These are phyloP conservation scores for Daldinia decipiens DNA, from an alignment of 495 filamentous ascomycete genomes.

Conservation along the genomic window DNA sequence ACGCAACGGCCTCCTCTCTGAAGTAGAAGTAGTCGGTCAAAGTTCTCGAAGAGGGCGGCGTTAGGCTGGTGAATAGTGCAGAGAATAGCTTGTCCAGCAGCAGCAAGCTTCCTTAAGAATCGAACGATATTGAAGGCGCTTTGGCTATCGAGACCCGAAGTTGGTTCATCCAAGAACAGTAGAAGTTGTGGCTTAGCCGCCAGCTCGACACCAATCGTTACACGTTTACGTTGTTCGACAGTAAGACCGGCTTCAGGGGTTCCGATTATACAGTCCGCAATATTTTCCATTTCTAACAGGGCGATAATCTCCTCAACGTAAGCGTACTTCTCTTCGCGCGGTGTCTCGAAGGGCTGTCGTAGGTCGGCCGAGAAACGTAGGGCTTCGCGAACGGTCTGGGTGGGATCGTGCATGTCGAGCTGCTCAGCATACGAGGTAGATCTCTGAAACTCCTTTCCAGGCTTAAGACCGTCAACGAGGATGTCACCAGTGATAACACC, in stretches of 20 bases:
- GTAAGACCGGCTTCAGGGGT: constrained; percentile 79
- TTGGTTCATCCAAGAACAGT: constrained; percentile 91
- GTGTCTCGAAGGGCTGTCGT: constrained; percentile 76
- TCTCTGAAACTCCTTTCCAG: constrained; percentile 77
- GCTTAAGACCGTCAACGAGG: constrained; percentile 74
- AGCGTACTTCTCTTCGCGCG: constrained; percentile 76
- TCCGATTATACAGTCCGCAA: constrained; percentile 88
- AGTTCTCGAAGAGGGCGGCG: constrained; percentile 84
- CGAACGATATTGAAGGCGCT: constrained; percentile 89
- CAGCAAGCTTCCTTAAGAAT: constrained; percentile 85
- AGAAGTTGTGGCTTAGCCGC: constrained; percentile 87
- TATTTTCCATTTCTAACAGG: constrained; percentile 82
- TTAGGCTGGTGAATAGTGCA: constrained; percentile 95
- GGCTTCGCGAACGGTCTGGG: constrained; percentile 84
- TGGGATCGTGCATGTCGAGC: constrained; percentile 80
- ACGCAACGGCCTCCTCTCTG: constrained; percentile 75
- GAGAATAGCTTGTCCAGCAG: constrained; percentile 85
- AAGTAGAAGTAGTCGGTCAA: constrained; percentile 75
- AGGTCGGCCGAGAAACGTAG: constrained; percentile 84
- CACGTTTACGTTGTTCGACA: constrained; percentile 89
- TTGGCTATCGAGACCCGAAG: constrained; percentile 85
- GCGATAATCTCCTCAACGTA: constrained; percentile 87
- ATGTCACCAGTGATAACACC: constrained; percentile 80
- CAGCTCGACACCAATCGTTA: constrained; percentile 90
- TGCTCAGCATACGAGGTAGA: constrained; percentile 84